These are phyloP conservation scores for Moricandia arvensis DNA, from an alignment of 345 rosid species.

Conservation along the genomic window DNA sequence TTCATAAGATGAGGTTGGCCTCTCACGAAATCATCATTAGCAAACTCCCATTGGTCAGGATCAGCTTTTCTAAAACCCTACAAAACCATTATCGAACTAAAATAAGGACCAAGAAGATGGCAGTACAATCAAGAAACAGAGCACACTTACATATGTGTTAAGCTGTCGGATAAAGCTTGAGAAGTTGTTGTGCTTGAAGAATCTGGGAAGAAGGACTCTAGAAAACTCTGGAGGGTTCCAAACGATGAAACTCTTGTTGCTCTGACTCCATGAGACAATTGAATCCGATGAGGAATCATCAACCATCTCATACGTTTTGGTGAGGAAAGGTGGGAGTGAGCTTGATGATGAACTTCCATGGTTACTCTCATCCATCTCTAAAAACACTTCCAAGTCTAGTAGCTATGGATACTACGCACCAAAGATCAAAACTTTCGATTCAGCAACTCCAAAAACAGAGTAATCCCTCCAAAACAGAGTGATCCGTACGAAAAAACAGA, in stretches of 20 bases:
- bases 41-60: slow-evolving; percentile 96
- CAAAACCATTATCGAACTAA: neutral
- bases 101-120: neutral
- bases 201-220: slow-evolving; percentile 73
- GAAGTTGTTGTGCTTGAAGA: slow-evolving; percentile 89
- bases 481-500: neutral
- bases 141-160: slow-evolving; percentile 73
- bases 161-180: slow-evolving; percentile 98
- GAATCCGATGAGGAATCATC: slow-evolving; percentile 75
- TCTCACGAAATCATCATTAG: slow-evolving; percentile 81
- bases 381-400: neutral
- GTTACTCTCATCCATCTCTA: slow-evolving; percentile 66
- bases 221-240: slow-evolving; percentile 84
- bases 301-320: slow-evolving; percentile 90
- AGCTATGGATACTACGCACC: neutral
- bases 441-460: neutral
- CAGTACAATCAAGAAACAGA: neutral
- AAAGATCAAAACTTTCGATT: neutral
- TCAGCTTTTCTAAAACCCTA: slow-evolving; percentile 91
- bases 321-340: slow-evolving; percentile 88
- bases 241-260: slow-evolving; percentile 74
- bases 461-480: neutral
- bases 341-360: slow-evolving; percentile 51
- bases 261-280: slow-evolving; percentile 75
- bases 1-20: slow-evolving; percentile 76